These are phyloP conservation scores for Haplosporangium sp. DNA, from an alignment of 371 early-diverging fungal species.

Conservation along the genomic window DNA sequence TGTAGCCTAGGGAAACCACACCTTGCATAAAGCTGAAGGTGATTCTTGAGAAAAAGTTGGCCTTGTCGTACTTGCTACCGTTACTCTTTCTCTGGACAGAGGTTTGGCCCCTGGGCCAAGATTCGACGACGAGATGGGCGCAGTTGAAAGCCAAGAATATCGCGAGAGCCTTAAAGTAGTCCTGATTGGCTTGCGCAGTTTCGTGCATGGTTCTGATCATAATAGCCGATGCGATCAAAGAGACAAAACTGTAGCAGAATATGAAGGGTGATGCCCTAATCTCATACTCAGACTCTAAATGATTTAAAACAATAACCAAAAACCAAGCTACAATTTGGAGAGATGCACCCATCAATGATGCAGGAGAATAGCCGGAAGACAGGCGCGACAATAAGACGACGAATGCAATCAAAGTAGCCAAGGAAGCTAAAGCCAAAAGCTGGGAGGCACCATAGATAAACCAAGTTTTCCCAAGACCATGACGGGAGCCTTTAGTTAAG, in stretches of 20 bases:
- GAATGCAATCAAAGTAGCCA: constrained; percentile 7
- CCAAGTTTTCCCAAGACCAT: constrained; percentile 24
- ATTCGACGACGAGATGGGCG: constrained; percentile 17
- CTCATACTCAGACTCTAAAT: constrained; percentile 18
- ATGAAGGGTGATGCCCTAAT: constrained; percentile 31
- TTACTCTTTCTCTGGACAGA: constrained; percentile 11
- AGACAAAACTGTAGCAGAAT: constrained; percentile 18
- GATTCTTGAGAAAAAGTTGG: constrained; percentile 31
- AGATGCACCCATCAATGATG: constrained; percentile 21
- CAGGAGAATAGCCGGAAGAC: constrained; percentile 20
- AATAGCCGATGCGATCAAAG: constrained; percentile 20
- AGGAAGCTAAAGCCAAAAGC: constrained; percentile 14
- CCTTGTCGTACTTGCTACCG: constrained; percentile 26
- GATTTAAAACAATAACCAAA: constrained; percentile 4
- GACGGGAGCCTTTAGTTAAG: constrained; percentile 11
- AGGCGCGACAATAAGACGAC: constrained; percentile 13
- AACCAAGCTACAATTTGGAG: constrained; percentile 24
- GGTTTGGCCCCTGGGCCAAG: constrained; percentile 25
- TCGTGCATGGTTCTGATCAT: constrained; percentile 21
- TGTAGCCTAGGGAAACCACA: constrained; percentile 21
- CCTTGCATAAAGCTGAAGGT: constrained; percentile 25
- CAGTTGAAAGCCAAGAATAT: constrained; percentile 25
- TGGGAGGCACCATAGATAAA: constrained; percentile 25
- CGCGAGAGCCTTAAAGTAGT: constrained; percentile 13
- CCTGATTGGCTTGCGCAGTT: not conserved